phyloP scores from a whole-genome alignment of 2,329 filamentous ascomycete genomes.

The Plectosphaerella sp. region DNA sequence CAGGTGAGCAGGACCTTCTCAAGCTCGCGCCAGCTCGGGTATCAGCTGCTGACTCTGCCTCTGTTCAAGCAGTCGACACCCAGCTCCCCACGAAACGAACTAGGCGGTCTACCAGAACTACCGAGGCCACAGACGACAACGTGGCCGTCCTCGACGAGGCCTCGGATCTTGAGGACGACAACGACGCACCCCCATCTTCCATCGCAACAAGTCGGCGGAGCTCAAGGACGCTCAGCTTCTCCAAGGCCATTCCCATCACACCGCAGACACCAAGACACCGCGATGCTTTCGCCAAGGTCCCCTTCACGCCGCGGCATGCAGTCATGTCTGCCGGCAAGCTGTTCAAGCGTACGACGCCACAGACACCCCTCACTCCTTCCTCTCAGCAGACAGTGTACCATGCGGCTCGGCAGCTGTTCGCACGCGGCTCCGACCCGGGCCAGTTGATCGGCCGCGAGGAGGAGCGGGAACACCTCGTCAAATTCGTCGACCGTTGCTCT shows the following conservation, averaged over 20 bases:
- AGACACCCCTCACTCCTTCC: constrained; percentile 67
- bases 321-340: constrained; percentile 73
- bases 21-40: background rate
- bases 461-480: constrained; percentile 58
- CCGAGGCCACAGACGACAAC: constrained; percentile 61
- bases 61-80: constrained; percentile 2
- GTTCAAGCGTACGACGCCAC: constrained; percentile 73
- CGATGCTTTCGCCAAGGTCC: constrained; percentile 69
- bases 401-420: constrained; percentile 80
- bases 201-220: constrained; percentile 15
- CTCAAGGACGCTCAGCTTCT: constrained; percentile 22
- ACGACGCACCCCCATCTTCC: constrained; percentile 16
- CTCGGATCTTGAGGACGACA: constrained; percentile 33
- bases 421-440: constrained; percentile 69
- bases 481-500: constrained; percentile 64
- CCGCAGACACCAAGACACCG: constrained; percentile 74
- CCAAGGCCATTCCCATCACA: constrained; percentile 50
- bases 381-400: constrained; percentile 76
- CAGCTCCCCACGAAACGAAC: constrained; percentile 39
- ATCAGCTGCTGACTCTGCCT: background rate
- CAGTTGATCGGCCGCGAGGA: constrained; percentile 74
- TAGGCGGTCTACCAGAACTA: constrained; percentile 36
- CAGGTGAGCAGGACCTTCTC: constrained; percentile 11
- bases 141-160: constrained; percentile 38
- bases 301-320: constrained; percentile 78